Percentiles rank a stretch among this genome's conserved stretches.
Conservation (phyloP, 2,329 filamentous ascomycete genomes). For the Torrubiellomyces zombiae region DNA sequence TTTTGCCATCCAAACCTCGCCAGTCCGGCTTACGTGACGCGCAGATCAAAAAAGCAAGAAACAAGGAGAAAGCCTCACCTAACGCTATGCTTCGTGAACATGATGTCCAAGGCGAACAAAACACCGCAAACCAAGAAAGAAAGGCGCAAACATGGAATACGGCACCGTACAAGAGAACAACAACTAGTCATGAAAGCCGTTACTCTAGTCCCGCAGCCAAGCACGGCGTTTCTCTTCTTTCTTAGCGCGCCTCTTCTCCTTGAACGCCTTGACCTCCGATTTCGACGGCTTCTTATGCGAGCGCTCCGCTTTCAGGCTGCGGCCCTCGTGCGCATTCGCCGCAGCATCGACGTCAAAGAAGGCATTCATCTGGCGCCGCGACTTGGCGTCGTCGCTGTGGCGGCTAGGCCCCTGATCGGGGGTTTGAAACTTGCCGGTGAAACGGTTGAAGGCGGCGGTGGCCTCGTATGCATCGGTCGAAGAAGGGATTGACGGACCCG, state of each 20-base stretch:
- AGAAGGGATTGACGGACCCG: constrained; percentile 9
- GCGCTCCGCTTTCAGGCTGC: constrained; percentile 81
- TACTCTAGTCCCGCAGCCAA: constrained; percentile 65
- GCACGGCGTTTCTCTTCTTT: constrained; percentile 91
- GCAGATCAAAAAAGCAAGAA: background rate
- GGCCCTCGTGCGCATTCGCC: constrained; percentile 77
- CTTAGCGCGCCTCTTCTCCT: constrained; percentile 71
- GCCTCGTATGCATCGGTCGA: constrained; percentile 40
- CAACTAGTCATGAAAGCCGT: background rate
- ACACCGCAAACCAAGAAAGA: background rate
- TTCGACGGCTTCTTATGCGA: constrained; percentile 71
- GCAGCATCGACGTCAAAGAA: constrained; percentile 94
- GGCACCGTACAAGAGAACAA: constrained; percentile 1
- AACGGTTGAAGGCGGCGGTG: constrained; percentile 73
- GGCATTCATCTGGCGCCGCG: constrained; percentile 72
- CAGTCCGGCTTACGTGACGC: no score
- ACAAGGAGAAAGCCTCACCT: constrained; percentile 1
- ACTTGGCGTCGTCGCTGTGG: constrained; percentile 78
- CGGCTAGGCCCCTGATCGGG: constrained; percentile 51
- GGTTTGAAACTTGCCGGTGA: constrained; percentile 70
- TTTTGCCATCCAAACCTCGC: no score
- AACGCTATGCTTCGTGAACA: background rate
- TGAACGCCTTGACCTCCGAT: constrained; percentile 77
- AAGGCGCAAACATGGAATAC: constrained; percentile 1
- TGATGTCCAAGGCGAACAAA: background rate